Conservation (phyloP, 2,329 filamentous ascomycete species). For the Geosmithia flava region DNA sequence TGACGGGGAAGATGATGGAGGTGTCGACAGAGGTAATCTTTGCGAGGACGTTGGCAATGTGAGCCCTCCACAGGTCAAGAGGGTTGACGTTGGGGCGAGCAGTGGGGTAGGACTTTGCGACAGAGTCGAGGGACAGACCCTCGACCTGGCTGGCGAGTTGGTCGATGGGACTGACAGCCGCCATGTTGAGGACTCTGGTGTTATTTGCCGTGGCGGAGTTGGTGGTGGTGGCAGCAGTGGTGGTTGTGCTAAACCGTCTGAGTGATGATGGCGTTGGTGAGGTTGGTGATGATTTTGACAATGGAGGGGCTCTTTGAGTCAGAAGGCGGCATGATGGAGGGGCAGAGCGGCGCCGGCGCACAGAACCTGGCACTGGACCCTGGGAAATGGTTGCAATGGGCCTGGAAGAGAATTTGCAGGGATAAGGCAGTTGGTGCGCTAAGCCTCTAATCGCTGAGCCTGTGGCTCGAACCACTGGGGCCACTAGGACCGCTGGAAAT, state of each 20-base stretch:
- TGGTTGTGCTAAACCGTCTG: background rate
- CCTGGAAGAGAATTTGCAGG: constrained; percentile 2
- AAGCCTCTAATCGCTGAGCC: no score
- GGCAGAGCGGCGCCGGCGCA: background rate
- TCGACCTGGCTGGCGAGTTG: constrained; percentile 6
- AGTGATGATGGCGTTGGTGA: background rate
- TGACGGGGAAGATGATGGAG: constrained; percentile 58
- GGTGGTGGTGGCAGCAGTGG: background rate
- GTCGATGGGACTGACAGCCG: constrained; percentile 3
- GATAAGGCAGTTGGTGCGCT: background rate
- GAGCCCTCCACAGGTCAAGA: constrained; percentile 66
- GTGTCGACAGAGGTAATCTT: constrained; percentile 59
- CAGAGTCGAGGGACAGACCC: constrained; percentile 6
- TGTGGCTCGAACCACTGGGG: no score
- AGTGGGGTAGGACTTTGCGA: constrained; percentile 29
- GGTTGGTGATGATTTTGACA: constrained; percentile 1
- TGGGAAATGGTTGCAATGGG: background rate
- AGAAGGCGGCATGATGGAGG: constrained; percentile 1
- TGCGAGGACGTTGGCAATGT: constrained; percentile 58
- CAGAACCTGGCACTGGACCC: background rate
- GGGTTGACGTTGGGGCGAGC: constrained; percentile 61
- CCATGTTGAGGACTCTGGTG: background rate
- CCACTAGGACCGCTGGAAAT: background rate
- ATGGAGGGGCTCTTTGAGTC: constrained; percentile 5
- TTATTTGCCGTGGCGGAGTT: background rate